A percentile compares a stretch with the other conserved stretches of the same genome.
Conservation (phyloP, 352 stramenopile genomes). For the Globisporangium recalcitrans region DNA sequence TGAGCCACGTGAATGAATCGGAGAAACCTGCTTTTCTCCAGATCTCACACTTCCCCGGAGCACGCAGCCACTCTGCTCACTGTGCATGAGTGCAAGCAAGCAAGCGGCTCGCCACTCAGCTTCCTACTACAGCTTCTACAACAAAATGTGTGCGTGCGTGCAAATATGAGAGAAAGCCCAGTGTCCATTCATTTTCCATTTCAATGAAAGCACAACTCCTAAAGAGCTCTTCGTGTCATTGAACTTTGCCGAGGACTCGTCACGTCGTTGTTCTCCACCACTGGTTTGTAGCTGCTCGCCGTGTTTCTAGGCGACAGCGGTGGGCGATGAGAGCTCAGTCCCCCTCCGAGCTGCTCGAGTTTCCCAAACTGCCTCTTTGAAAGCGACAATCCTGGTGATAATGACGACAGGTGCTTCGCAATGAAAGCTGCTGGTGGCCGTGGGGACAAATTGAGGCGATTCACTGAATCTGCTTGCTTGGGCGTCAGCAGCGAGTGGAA, state of each 20-base stretch:
- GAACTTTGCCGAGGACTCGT: background rate
- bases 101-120: background rate
- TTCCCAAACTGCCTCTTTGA: conserved; percentile 18
- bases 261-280: background rate
- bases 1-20: background rate
- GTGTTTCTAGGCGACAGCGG: background rate
- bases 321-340: too few relatives aligned
- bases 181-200: background rate
- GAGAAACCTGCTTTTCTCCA: background rate
- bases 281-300: background rate
- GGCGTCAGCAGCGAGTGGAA: conserved; percentile 46
- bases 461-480: conserved; percentile 42
- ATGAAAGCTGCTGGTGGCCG: conserved; percentile 15
- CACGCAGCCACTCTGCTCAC: background rate
- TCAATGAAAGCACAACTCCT: background rate
- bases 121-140: background rate
- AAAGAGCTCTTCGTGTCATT: background rate
- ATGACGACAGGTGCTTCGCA: conserved; percentile 10
- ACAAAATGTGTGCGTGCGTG: background rate
- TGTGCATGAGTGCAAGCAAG: background rate
- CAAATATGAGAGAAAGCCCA: background rate
- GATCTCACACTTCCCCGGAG: background rate
- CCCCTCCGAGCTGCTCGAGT: background rate
- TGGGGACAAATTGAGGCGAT: conserved; percentile 37
- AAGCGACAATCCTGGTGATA: conserved; percentile 6